Evolutionary conservation across 306 rosid genomes (phyloP).

Genomic region (Amphicarpaea edgeworthii): DNA sequence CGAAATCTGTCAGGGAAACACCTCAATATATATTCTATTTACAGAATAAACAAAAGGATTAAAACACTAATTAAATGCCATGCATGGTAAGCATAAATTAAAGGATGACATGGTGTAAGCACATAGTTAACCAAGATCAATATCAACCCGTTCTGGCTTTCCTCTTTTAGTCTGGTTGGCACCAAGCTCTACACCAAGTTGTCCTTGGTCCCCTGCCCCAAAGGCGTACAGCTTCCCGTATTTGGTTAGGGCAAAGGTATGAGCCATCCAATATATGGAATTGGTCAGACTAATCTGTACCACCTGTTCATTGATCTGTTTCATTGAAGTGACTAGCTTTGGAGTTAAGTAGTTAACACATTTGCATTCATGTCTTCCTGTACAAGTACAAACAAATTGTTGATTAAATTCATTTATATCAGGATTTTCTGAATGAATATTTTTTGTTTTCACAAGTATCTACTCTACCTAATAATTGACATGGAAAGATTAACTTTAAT

Average conservation of each 20-base stretch:
- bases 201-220: constrained; percentile 92
- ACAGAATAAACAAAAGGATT: constrained; percentile 58
- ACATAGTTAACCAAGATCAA: constrained; percentile 70
- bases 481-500: no score
- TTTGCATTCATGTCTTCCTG: constrained; percentile 69
- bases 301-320: constrained; percentile 67
- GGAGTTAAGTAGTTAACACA: constrained; percentile 67
- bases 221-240: constrained; percentile 82
- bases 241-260: constrained; percentile 81
- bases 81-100: constrained; percentile 52
- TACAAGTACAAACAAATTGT: constrained; percentile 24
- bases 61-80: constrained; percentile 56
- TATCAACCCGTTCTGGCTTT: constrained; percentile 64
- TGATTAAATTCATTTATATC: neutral
- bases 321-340: constrained; percentile 69
- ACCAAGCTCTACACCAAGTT: constrained; percentile 74
- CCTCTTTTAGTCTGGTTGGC: constrained; percentile 74
- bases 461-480: no score
- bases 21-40: constrained; percentile 49
- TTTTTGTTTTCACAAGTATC: no score
- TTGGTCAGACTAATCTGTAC: constrained; percentile 88
- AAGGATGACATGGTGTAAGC: constrained; percentile 38
- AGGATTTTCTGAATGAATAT: no score
- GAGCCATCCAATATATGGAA: constrained; percentile 83
- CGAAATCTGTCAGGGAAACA: neutral